Evolutionary conservation across 805 yeast species (phyloP).

Genomic region (Metschnikowia similis): DNA sequence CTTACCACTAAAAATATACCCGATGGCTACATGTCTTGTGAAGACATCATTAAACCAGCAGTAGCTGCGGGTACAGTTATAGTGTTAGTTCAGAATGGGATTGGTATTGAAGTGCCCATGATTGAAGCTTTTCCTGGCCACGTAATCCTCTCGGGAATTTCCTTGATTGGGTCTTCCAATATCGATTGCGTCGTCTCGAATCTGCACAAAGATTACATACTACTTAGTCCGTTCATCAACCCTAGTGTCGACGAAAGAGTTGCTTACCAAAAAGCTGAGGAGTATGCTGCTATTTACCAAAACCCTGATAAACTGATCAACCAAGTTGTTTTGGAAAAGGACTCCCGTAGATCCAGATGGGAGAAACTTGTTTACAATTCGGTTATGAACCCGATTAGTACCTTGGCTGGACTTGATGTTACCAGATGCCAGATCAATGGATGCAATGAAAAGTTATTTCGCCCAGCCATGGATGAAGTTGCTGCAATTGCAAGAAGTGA

Average conservation of each 20-base stretch:
- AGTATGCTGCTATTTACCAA: constrained; percentile 27
- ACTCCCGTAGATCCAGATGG: constrained; percentile 35
- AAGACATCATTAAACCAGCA: constrained; percentile 34
- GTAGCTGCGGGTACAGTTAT: constrained; percentile 37
- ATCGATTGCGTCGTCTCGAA: constrained; percentile 46
- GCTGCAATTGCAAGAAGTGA: constrained; percentile 64
- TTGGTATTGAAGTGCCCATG: constrained; percentile 57
- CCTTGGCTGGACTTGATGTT: constrained; percentile 32
- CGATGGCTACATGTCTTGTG: constrained; percentile 32
- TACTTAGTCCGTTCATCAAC: constrained; percentile 48
- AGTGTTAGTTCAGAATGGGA: constrained; percentile 62
- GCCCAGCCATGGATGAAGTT: constrained; percentile 68
- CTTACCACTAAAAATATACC: constrained; percentile 35
- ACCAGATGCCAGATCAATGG: constrained; percentile 33
- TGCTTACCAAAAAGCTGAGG: constrained; percentile 16
- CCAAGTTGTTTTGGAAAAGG: constrained; percentile 23
- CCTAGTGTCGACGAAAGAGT: constrained; percentile 14
- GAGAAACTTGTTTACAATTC: constrained; percentile 36
- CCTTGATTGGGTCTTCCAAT: constrained; percentile 59
- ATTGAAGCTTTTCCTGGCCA: constrained; percentile 47
- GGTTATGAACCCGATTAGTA: constrained; percentile 32
- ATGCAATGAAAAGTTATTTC: constrained; percentile 27
- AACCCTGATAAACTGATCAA: constrained; percentile 24
- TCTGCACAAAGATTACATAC: constrained; percentile 46
- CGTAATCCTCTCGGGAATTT: constrained; percentile 57